Conservation (phyloP, 2,329 filamentous ascomycete genomes). For the Aureobasidium sp. region DNA sequence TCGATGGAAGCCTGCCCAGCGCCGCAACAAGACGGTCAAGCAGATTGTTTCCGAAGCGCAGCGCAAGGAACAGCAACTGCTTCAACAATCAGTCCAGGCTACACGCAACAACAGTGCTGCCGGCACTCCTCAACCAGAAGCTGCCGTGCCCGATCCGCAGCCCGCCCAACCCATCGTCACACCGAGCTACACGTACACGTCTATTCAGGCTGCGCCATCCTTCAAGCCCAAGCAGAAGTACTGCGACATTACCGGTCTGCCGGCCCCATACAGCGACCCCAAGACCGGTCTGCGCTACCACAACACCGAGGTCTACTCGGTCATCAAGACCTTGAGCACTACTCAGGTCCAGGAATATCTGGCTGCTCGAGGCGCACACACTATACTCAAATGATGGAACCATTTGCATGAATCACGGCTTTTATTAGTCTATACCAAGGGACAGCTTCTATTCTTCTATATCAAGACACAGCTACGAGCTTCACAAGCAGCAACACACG, state of each 20-base stretch:
- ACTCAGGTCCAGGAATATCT: constrained; percentile 80
- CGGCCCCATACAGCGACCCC: constrained; percentile 87
- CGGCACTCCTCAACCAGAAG: constrained; percentile 50
- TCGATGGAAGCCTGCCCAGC: constrained; percentile 83
- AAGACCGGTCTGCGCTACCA: constrained; percentile 92
- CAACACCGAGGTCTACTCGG: constrained; percentile 81
- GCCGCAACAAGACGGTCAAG: constrained; percentile 98
- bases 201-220: constrained; percentile 90
- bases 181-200: constrained; percentile 76
- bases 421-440: no score
- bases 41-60: constrained; percentile 86
- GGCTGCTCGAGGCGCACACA: constrained; percentile 84
- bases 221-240: constrained; percentile 74
- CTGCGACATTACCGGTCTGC: constrained; percentile 89
- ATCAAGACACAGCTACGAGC: background rate
- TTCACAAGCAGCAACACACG: background rate
- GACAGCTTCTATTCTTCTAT: background rate
- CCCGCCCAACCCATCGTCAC: constrained; percentile 35
- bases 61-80: constrained; percentile 78
- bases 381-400: constrained; percentile 67
- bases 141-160: constrained; percentile 62
- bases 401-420: background rate
- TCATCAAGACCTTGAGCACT: constrained; percentile 72
- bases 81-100: constrained; percentile 57
- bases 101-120: constrained; percentile 68